Conservation (phyloP, 257 asterid species). For the Hygrophila difformis region DNA sequence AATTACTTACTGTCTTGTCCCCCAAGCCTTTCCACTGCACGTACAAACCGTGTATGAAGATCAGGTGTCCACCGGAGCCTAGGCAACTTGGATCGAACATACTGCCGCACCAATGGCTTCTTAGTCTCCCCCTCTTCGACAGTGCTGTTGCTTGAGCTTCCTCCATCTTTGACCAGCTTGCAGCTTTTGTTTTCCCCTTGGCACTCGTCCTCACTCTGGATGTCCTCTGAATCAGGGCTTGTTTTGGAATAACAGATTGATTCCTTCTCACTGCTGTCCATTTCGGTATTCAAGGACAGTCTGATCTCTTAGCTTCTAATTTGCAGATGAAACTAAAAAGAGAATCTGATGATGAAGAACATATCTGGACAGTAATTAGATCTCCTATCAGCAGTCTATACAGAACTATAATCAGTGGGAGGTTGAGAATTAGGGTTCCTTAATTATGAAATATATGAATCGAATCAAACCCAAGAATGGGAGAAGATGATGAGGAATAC, state of each 20-base stretch:
- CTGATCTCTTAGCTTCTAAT: too few relatives aligned
- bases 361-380: too few relatives aligned
- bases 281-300: too few relatives aligned
- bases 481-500: slow-evolving; percentile 11
- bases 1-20: slow-evolving; percentile 81
- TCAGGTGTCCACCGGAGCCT: slow-evolving; percentile 90
- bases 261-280: too few relatives aligned
- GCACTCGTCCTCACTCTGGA: slow-evolving; percentile 34
- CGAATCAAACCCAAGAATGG: slow-evolving; percentile 55
- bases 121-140: slow-evolving; percentile 59
- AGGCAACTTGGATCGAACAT: slow-evolving; percentile 79
- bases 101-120: slow-evolving; percentile 62
- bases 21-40: slow-evolving; percentile 83
- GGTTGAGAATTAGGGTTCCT: slow-evolving; percentile 18
- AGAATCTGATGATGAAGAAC: too few relatives aligned
- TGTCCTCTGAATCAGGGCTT: slow-evolving; percentile 22
- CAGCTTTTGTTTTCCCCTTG: slow-evolving; percentile 19
- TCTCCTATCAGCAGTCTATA: neutral
- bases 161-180: slow-evolving; percentile 46
- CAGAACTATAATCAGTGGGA: neutral
- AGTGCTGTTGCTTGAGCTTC: slow-evolving; percentile 74
- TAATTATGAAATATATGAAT: slow-evolving; percentile 24
- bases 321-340: too few relatives aligned
- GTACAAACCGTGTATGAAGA: slow-evolving; percentile 62
- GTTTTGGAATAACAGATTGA: slow-evolving; percentile 26